A percentile compares a stretch with the other conserved stretches of the same genome.
These are phyloP conservation scores for Wickerhamiella spandovensis DNA, from an alignment of 805 yeast species.

Conservation along the genomic window DNA sequence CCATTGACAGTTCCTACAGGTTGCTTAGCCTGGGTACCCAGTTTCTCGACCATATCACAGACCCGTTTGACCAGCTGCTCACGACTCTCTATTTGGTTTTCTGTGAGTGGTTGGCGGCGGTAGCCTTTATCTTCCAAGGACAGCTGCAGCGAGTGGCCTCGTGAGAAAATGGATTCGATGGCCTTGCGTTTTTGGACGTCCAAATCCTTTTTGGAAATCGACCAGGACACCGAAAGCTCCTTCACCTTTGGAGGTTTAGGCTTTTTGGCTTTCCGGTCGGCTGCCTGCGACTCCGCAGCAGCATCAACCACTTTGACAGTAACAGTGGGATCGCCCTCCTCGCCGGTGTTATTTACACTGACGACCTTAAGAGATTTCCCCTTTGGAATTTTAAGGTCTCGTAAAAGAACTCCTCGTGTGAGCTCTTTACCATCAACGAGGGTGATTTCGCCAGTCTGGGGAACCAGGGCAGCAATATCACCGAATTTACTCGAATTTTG, in stretches of 20 bases:
- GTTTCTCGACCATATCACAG: constrained; percentile 14
- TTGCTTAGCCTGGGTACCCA: constrained; percentile 14
- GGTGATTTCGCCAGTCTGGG: constrained; percentile 11
- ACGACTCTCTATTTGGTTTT: constrained; percentile 21
- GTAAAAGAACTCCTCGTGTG: constrained; percentile 7
- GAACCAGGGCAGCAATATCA: constrained; percentile 16
- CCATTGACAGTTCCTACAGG: constrained; percentile 16
- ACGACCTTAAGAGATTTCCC: constrained; percentile 15
- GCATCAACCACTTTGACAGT: constrained; percentile 15
- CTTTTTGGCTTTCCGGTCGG: constrained; percentile 4
- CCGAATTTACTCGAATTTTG: neutral
- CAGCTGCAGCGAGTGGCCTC: constrained; percentile 21
- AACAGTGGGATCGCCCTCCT: constrained; percentile 15
- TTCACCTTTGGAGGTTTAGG: constrained; percentile 11
- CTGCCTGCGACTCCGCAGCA: neutral
- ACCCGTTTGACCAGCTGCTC: constrained; percentile 17
- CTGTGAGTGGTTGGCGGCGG: constrained; percentile 7
- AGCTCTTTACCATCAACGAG: constrained; percentile 12
- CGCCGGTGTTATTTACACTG: constrained; percentile 2
- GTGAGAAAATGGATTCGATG: constrained; percentile 20
- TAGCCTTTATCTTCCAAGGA: constrained; percentile 14
- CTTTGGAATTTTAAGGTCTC: constrained; percentile 1
- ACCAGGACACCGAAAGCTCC: constrained; percentile 23
- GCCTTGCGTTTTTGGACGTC: constrained; percentile 22
- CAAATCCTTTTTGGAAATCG: constrained; percentile 22